These are phyloP conservation scores for Arthroderma sp. DNA, from an alignment of 2,329 filamentous ascomycete species.

Conservation along the genomic window DNA sequence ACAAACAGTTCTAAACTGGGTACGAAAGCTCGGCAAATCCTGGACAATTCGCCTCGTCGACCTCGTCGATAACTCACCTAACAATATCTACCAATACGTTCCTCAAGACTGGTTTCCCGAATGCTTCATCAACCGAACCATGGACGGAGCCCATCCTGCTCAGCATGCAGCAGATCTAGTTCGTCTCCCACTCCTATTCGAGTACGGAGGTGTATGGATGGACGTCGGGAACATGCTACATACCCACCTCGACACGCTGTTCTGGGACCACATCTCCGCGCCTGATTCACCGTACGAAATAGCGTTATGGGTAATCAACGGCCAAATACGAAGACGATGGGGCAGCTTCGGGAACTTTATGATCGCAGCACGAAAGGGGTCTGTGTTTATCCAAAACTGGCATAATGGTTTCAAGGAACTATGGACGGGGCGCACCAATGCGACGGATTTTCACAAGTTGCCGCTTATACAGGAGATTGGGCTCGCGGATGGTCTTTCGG, in stretches of 20 bases:
- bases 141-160: conserved; percentile 32
- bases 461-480: not conserved
- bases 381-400: conserved; percentile 3
- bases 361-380: conserved; percentile 4
- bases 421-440: not conserved
- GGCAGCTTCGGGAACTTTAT: not conserved
- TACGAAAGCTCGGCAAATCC: conserved; percentile 23
- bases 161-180: conserved; percentile 37
- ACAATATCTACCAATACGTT: conserved; percentile 27
- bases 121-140: conserved; percentile 30
- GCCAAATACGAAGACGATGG: not conserved
- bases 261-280: conserved; percentile 27
- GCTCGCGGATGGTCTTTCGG: conserved; percentile 1
- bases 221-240: conserved; percentile 31
- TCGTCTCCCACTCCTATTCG: conserved; percentile 28
- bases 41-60: conserved; percentile 34
- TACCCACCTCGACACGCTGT: conserved; percentile 25
- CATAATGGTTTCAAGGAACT: conserved; percentile 3
- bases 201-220: conserved; percentile 30
- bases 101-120: conserved; percentile 25
- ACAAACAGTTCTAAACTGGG: conserved; percentile 30
- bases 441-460: not conserved
- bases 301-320: conserved; percentile 10
- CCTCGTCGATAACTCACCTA: conserved; percentile 23
- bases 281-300: conserved; percentile 23